Evolutionary conservation across 805 yeast species (phyloP), one percentile per base, ranked within the genome.

Genomic region (Kodamaea restingae): DNA sequence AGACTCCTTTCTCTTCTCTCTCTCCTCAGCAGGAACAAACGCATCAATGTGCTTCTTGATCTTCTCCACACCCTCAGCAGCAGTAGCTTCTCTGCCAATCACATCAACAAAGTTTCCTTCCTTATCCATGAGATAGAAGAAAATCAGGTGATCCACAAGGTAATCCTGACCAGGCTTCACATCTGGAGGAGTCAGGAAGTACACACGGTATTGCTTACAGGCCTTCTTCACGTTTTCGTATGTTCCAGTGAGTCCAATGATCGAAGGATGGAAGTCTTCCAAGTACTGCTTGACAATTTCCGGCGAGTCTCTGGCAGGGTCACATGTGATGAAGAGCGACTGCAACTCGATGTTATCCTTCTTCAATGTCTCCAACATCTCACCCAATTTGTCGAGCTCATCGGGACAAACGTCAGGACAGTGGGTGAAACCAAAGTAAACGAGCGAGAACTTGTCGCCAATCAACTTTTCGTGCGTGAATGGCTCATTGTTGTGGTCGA

Each of bases 371-470:
- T 75, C 77, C 54, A 76, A 68, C 67, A 84, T 80, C 21, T 79
- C 72, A 4, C 96, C 91, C 56, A 93, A 73, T 56, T 91, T 87
- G 60, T 93, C 98, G 43, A 93, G 75, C 60, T 93, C 98, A 61
- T 93, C 98, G 8, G 98, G 98, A 63, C 98, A 93, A 39, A 93
- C 90, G 63, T 93, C 98, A 5, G 98, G 98, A 65, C 98, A 93
- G 64, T 90, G 90, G 3, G 96, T 85, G 68, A 93, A 93, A 0
- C 98, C 98, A 64, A 93, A 93, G 60, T 93, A 93, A n/a, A 91
- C 61, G 33, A 93, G 67, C 8, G 91, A 78, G 62, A 88, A 93
- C 58, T 78, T 82, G 41, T 64, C 59, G 24, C 90, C 93, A 45
- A 75, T 63, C 54, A 93, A 66, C 50, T 91, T 73, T 45, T 86